Conservation (phyloP, 371 early-diverging fungal genomes). For the Actinomortierella wolfii region DNA sequence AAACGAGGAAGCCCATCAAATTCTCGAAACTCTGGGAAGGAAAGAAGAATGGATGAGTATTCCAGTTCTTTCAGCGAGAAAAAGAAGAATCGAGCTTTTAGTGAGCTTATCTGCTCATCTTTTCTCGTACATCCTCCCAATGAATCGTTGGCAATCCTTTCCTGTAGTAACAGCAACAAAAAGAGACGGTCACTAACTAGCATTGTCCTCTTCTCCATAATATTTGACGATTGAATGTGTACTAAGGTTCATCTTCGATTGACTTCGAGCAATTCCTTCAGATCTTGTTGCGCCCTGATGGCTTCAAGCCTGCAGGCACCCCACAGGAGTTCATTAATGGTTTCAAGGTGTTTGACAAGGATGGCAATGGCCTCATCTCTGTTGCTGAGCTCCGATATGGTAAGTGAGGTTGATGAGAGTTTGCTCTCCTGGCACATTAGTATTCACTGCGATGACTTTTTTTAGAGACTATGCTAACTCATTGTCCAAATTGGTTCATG, state of each 20-base stretch:
- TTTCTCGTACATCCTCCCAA: too few relatives aligned
- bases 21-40: too few relatives aligned
- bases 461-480: not conserved
- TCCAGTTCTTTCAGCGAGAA: too few relatives aligned
- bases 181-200: too few relatives aligned
- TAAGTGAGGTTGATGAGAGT: constrained; percentile 25
- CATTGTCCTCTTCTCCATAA: too few relatives aligned
- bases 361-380: constrained; percentile 90
- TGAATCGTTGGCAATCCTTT: not conserved
- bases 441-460: not conserved
- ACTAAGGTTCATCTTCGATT: constrained; percentile 32
- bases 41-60: too few relatives aligned
- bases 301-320: constrained; percentile 80
- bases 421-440: too few relatives aligned
- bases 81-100: too few relatives aligned
- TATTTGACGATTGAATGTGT: not conserved
- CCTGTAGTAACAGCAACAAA: too few relatives aligned
- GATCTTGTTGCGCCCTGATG: constrained; percentile 76
- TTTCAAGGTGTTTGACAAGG: constrained; percentile 98
- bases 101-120: too few relatives aligned
- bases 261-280: constrained; percentile 75
- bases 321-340: constrained; percentile 93
- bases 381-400: constrained; percentile 92
- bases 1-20: not conserved
- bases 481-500: not conserved